Conservation (phyloP, 495 filamentous ascomycete genomes). For the Penicillium paradoxum region DNA sequence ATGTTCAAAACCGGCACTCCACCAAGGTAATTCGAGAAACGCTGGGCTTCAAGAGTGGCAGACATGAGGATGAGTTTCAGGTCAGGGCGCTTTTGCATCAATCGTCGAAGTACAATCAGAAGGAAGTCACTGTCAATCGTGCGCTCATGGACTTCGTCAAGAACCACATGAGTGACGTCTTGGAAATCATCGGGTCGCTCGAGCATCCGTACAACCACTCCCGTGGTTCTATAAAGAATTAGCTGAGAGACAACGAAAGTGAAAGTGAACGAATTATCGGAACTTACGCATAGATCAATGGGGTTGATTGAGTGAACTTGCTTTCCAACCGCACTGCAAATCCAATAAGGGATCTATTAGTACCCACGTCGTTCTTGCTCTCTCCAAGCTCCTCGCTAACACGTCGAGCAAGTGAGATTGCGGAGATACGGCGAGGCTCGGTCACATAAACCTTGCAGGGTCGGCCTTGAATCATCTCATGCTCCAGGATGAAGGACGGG, state of each 20-base stretch:
- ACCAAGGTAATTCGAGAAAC: constrained; percentile 81
- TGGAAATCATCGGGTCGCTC: constrained; percentile 78
- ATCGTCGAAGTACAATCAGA: constrained; percentile 78
- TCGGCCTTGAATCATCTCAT: constrained; percentile 73
- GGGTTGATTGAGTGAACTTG: constrained; percentile 71
- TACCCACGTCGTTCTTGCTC: constrained; percentile 73
- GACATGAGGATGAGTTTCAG: constrained; percentile 91
- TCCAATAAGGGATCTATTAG: constrained; percentile 75
- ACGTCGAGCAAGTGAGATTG: constrained; percentile 82
- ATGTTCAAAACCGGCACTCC: constrained; percentile 82
- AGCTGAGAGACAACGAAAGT: constrained; percentile 3
- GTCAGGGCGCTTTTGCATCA: constrained; percentile 65
- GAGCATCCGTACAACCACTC: constrained; percentile 95
- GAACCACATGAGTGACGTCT: constrained; percentile 85
- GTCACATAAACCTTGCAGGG: constrained; percentile 92
- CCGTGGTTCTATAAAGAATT: constrained; percentile 45
- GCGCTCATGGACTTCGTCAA: constrained; percentile 94
- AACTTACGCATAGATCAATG: constrained; percentile 74
- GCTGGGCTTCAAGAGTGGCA: constrained; percentile 86
- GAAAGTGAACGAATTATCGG: background rate
- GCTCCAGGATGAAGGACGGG: constrained; percentile 84
- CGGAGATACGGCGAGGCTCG: constrained; percentile 93
- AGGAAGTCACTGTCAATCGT: constrained; percentile 96
- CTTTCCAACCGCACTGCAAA: constrained; percentile 92
- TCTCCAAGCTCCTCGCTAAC: constrained; percentile 96